Conservation (phyloP, 305 asterid genomes). For the Fraxinus platypoda region DNA sequence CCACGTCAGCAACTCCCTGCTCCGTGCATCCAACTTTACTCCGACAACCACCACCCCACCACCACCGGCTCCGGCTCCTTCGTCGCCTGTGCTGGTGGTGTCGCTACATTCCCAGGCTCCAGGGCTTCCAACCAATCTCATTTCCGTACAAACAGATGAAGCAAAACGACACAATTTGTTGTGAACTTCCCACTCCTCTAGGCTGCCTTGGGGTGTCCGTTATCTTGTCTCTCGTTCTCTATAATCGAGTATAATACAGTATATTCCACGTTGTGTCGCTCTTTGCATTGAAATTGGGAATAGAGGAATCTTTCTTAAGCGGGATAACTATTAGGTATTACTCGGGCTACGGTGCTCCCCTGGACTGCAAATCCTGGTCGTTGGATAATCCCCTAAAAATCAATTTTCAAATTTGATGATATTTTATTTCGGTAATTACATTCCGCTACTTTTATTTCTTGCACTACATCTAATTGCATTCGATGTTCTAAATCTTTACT, state of each 20-base stretch:
- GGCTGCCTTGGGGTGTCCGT: conserved; percentile 13
- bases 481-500: too few relatives aligned
- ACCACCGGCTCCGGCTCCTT: conserved; percentile 21
- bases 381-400: neutral
- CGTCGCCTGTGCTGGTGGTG: conserved; percentile 23
- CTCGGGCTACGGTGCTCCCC: neutral
- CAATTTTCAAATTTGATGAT: neutral
- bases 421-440: too few relatives aligned
- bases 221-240: neutral
- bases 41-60: conserved; percentile 75
- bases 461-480: too few relatives aligned
- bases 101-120: conserved; percentile 28
- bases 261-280: neutral
- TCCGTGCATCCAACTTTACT: conserved; percentile 64
- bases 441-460: too few relatives aligned
- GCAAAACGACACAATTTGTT: conserved; percentile 7
- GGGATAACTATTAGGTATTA: conserved; percentile 18
- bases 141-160: conserved; percentile 31
- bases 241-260: conserved; percentile 15
- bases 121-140: conserved; percentile 32
- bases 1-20: conserved; percentile 81
- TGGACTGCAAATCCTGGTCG: conserved; percentile 7
- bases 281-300: neutral
- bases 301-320: conserved; percentile 1
- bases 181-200: conserved; percentile 9